Evolutionary conservation across 176 grass and related monocot genomes (phyloP).

Genomic region (Phyllostachys edulis): DNA sequence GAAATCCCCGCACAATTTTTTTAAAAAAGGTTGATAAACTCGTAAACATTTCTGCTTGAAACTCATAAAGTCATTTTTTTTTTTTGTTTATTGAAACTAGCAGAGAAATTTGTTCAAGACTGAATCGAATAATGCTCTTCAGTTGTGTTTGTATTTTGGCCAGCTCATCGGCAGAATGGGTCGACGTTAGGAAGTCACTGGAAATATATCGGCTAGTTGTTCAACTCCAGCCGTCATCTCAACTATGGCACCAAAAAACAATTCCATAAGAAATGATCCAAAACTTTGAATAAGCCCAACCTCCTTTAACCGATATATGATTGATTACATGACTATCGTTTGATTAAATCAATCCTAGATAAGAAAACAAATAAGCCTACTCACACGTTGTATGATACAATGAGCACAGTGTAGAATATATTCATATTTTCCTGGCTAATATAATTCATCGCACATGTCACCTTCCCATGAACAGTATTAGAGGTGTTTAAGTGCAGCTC

Average conservation of each 20-base stretch:
- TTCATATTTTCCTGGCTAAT: not conserved
- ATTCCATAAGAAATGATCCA: not conserved
- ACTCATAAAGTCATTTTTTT: not conserved
- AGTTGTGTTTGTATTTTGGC: slow-evolving; percentile 17
- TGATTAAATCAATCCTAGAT: not conserved
- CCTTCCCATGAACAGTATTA: not conserved
- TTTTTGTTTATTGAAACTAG: not conserved
- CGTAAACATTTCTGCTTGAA: not conserved
- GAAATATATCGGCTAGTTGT: not conserved
- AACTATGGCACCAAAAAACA: slow-evolving; percentile 9
- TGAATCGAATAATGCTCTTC: not conserved
- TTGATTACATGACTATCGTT: not conserved
- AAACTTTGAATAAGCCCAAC: slow-evolving; percentile 17
- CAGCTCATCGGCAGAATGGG: slow-evolving; percentile 22
- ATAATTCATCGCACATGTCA: not conserved
- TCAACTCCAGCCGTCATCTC: slow-evolving; percentile 34
- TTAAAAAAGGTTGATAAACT: not conserved
- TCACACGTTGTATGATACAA: not conserved
- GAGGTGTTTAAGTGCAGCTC: not conserved
- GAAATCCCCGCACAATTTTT: too few relatives aligned
- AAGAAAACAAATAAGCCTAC: not conserved
- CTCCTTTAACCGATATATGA: not conserved
- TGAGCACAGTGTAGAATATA: too few relatives aligned
- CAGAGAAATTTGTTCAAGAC: not conserved
- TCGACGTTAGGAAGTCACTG: slow-evolving; percentile 23